Percentiles rank a stretch among this genome's conserved stretches.
These are phyloP conservation scores for Lavandula angustifolia DNA, from an alignment of 257 asterid species.

Conservation along the genomic window DNA sequence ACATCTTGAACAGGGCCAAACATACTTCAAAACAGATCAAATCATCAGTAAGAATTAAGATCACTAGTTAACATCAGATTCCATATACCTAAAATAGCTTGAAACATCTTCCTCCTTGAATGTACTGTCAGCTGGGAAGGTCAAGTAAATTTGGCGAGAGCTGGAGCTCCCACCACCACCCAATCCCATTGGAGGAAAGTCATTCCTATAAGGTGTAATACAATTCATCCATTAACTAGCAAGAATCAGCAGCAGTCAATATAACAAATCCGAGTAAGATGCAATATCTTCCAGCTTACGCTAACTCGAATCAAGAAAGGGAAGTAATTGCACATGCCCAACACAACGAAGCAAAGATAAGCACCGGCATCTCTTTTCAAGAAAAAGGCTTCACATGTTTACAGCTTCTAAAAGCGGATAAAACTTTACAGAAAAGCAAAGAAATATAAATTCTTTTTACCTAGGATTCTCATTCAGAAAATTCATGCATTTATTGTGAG, in stretches of 20 bases:
- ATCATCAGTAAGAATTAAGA: slow-evolving; percentile 17
- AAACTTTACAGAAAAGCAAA: too few species aligned
- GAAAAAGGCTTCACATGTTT: slow-evolving; percentile 26
- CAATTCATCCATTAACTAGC: slow-evolving; percentile 45
- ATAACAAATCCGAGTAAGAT: too few species aligned
- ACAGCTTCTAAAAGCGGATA: too few species aligned
- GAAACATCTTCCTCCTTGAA: slow-evolving; percentile 98
- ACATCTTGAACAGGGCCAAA: slow-evolving; percentile 99
- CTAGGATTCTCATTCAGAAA: slow-evolving; percentile 66
- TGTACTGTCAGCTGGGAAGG: slow-evolving; percentile 95
- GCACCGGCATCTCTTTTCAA: slow-evolving; percentile 10
- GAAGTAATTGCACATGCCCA: too few species aligned
- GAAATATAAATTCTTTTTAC: slow-evolving; percentile 38
- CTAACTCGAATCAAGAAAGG: too few species aligned
- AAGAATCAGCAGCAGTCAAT: background rate
- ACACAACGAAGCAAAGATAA: slow-evolving; percentile 16
- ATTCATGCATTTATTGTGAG: slow-evolving; percentile 57
- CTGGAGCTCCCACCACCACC: slow-evolving; percentile 53
- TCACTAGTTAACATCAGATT: background rate
- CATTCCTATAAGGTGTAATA: slow-evolving; percentile 46
- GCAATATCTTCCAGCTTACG: too few species aligned
- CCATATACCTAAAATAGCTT: slow-evolving; percentile 67
- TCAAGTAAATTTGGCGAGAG: slow-evolving; percentile 83
- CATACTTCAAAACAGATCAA: slow-evolving; percentile 48
- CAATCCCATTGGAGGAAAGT: slow-evolving; percentile 56